phyloP scores from a whole-genome alignment of 768 basidiomycete species.

The Cyclocybe aegerita region DNA sequence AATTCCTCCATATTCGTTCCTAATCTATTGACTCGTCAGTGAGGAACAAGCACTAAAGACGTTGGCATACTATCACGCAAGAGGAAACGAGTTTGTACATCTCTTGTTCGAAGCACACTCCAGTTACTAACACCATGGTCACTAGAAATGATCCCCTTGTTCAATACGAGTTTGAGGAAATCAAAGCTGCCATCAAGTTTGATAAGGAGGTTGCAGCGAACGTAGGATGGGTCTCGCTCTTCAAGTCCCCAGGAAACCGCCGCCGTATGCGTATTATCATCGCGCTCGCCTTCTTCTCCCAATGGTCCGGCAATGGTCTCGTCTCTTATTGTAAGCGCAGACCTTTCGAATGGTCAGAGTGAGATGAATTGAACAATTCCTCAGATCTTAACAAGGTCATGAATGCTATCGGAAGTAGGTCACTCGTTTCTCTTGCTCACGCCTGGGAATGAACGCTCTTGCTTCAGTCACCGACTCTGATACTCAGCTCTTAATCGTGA shows the following conservation, averaged over 20 bases:
- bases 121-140: not conserved
- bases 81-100: constrained; percentile 37
- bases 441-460: constrained; percentile 1
- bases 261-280: constrained; percentile 56
- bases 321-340: constrained; percentile 48
- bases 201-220: constrained; percentile 39
- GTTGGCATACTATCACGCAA: constrained; percentile 57
- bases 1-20: not conserved
- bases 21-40: constrained; percentile 10
- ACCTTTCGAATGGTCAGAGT: not conserved
- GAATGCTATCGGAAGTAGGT: constrained; percentile 44
- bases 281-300: constrained; percentile 59
- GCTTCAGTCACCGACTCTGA: constrained; percentile 39
- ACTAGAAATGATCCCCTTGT: constrained; percentile 53
- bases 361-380: not conserved
- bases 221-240: constrained; percentile 43
- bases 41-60: constrained; percentile 47
- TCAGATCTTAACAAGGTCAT: constrained; percentile 54
- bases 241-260: constrained; percentile 52
- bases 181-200: constrained; percentile 54
- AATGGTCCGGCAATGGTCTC: constrained; percentile 57
- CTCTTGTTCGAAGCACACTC: not conserved
- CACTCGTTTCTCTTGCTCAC: no score
- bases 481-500: constrained; percentile 40
- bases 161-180: constrained; percentile 62